These are phyloP conservation scores for Echria macrotheca DNA, from an alignment of 495 filamentous ascomycete genomes.

Conservation along the genomic window DNA sequence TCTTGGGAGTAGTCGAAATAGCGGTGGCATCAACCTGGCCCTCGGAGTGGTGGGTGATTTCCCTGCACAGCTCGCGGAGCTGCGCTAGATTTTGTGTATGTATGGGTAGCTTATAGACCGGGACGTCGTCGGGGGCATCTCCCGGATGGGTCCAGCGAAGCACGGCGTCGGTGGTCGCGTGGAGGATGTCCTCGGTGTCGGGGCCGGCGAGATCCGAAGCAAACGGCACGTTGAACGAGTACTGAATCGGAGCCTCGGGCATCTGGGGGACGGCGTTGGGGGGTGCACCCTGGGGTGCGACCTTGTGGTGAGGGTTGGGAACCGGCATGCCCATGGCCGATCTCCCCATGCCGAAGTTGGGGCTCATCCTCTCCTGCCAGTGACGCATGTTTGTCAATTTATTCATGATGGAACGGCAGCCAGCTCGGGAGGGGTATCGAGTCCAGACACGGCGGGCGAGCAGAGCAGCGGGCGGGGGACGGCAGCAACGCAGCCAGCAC, in stretches of 20 bases:
- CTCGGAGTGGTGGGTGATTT: slow-evolving; percentile 58
- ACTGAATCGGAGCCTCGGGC: slow-evolving; percentile 61
- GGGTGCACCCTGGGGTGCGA: slow-evolving; percentile 54
- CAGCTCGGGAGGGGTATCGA: slow-evolving; percentile 18
- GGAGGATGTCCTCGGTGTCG: slow-evolving; percentile 83
- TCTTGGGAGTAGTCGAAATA: slow-evolving; percentile 75
- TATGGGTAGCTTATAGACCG: slow-evolving; percentile 80
- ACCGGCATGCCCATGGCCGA: slow-evolving; percentile 66
- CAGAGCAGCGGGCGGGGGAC: slow-evolving; percentile 6
- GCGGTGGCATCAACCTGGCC: slow-evolving; percentile 74
- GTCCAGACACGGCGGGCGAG: slow-evolving; percentile 21
- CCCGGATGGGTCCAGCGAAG: slow-evolving; percentile 89
- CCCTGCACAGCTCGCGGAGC: slow-evolving; percentile 68
- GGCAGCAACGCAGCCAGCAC: slow-evolving; percentile 9
- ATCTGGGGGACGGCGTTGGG: slow-evolving; percentile 59
- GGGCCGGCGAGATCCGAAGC: slow-evolving; percentile 84
- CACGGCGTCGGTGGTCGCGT: slow-evolving; percentile 76
- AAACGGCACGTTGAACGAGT: slow-evolving; percentile 93
- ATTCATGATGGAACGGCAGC: slow-evolving; percentile 60
- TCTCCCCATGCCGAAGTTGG: slow-evolving; percentile 70
- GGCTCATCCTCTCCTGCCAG: slow-evolving; percentile 89
- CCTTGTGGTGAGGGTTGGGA: slow-evolving; percentile 63
- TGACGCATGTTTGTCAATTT: slow-evolving; percentile 92
- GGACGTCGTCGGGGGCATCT: slow-evolving; percentile 72
- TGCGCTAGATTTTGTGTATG: slow-evolving; percentile 78